Evolutionary conservation across 176 grass and related monocot genomes (phyloP).

Genomic region (Metroxylon sagu): DNA sequence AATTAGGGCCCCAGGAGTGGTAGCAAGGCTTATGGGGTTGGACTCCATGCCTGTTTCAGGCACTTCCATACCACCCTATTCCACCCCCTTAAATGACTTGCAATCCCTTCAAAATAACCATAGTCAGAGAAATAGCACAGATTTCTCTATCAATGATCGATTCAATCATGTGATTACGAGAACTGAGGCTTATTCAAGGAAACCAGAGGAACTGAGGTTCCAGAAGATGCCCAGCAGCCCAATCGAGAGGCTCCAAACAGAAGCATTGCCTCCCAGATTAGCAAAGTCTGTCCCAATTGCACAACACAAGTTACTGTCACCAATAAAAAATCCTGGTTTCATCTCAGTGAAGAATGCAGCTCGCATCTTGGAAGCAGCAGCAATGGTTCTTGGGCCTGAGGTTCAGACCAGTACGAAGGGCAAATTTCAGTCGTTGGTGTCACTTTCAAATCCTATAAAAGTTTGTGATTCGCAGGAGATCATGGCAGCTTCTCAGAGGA

Average conservation of each 20-base stretch:
- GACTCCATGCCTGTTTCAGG: constrained; percentile 58
- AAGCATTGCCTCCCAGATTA: constrained; percentile 51
- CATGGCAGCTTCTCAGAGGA: constrained; percentile 24
- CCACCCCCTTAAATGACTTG: constrained; percentile 17
- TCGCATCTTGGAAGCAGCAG: constrained; percentile 76
- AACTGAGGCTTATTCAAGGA: constrained; percentile 7
- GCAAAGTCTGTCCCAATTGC: constrained; percentile 43
- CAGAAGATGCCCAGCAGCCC: constrained; percentile 72
- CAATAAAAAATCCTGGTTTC: constrained; percentile 42
- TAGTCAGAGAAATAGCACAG: constrained; percentile 25
- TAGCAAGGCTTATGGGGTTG: constrained; percentile 92
- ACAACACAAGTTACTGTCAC: constrained; percentile 49
- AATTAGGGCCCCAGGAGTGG: constrained; percentile 48
- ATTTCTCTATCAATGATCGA: constrained; percentile 23
- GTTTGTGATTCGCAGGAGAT: constrained; percentile 38
- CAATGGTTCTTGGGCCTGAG: constrained; percentile 55
- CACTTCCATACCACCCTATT: constrained; percentile 32
- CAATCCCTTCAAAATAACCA: constrained; percentile 11
- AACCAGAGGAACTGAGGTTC: constrained; percentile 18
- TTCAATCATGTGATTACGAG: neutral
- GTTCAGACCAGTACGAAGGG: constrained; percentile 21
- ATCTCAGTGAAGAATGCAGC: constrained; percentile 55
- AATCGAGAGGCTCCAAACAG: constrained; percentile 73
- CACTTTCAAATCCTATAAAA: constrained; percentile 23
- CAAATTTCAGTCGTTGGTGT: constrained; percentile 24